A percentile compares a stretch with the other conserved stretches of the same genome.
Evolutionary conservation across 2,329 filamentous ascomycete species (phyloP).

Genomic region (Bipolaris sorokiniana): DNA sequence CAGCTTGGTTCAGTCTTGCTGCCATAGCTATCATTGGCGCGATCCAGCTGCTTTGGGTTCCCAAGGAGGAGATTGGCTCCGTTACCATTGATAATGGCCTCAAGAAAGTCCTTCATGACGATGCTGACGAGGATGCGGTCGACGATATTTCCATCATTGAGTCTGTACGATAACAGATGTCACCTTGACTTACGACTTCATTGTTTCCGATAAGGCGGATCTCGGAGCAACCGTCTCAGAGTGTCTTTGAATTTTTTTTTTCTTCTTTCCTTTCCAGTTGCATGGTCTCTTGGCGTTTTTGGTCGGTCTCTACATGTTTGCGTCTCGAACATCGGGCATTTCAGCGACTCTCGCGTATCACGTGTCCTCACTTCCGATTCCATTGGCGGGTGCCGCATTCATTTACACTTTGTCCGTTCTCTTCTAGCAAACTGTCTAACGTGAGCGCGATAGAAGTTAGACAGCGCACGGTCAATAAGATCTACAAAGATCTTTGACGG

Average conservation of each 20-base stretch:
- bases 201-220: conserved; percentile 4
- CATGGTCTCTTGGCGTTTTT: conserved; percentile 31
- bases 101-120: conserved; percentile 36
- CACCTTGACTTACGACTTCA: background rate
- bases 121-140: conserved; percentile 33
- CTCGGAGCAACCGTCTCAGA: conserved; percentile 6
- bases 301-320: conserved; percentile 6
- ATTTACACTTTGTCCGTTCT: background rate
- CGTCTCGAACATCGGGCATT: conserved; percentile 14
- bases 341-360: conserved; percentile 27
- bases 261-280: conserved; percentile 11
- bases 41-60: conserved; percentile 63
- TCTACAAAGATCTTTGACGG: conserved; percentile 5
- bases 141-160: conserved; percentile 38
- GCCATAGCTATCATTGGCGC: conserved; percentile 62
- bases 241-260: background rate
- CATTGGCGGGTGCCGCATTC: background rate
- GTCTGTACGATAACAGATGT: conserved; percentile 29
- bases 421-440: background rate
- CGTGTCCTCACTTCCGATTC: conserved; percentile 2
- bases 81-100: conserved; percentile 43
- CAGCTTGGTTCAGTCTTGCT: conserved; percentile 66
- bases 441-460: background rate
- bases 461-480: conserved; percentile 2
- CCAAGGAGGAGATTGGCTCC: conserved; percentile 52